Evolutionary conservation across 1,139 yeast genomes (phyloP), one percentile per base, ranked within the genome.

Genomic region (Suhomyces taliae): DNA sequence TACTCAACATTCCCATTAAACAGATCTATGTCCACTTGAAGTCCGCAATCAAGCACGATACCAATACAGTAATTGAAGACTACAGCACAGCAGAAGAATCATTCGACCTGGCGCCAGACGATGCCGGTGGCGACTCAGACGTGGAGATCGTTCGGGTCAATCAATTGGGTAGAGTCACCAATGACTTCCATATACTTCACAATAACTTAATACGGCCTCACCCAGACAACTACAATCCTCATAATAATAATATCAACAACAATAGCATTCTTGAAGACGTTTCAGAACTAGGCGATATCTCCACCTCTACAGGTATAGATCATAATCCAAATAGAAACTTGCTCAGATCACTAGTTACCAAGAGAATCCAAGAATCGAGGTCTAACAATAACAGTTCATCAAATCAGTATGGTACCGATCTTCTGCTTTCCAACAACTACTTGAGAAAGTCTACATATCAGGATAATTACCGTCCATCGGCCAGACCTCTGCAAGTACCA

Each of bases 401-500:
- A 2, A 14, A 10, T 7, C 56, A 53, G 15, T 55, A 55, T 24
- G 58, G 58, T 8, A 56, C 58, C 10, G 51, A 53, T 32, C 43
- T 53, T 26, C 44, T 47, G 33, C 36, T 50, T 7, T 50, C 58
- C 2, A 41, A 39, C 11, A 31, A 26, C 15, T 48, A 40, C 31
- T 43, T 54, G n/a, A 43, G 45, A 15, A 41, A 39, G 11, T 55
- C 59, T 7, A 41, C 39, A 5, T 55, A 55, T 34, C 59, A 55
- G 33, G 37, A 52, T 6, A 39, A 52, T 31, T 55, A 55, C 36
- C 36, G 36, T 9, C 53, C 51, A 14, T 34, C 29, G 2, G 27
- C 40, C 6, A 27, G 19, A 26, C 24, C 24, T 19, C 24, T 19
- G 24, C 24, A 14, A 14, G 15, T 14, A 14, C 15, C 15, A 14